Base-by-base conservation (phyloP, 1,284 basidiomycete species). In the Trametes sp. region DNA sequence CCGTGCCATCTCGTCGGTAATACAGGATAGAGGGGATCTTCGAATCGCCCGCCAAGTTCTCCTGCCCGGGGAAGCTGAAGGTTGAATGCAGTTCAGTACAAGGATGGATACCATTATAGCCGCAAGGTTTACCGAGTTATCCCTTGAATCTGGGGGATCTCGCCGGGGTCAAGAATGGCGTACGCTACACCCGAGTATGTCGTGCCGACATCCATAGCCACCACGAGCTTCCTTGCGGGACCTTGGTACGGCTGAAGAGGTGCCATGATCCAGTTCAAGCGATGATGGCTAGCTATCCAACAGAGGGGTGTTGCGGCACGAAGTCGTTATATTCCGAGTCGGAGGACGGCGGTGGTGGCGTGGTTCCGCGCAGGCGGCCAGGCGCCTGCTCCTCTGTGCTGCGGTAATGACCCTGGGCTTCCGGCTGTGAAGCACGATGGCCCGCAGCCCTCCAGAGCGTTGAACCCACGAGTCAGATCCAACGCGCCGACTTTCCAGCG, bases 1-100 rank as follows among this genome's bases (percentile, higher is more conserved):
- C 77, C 0, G 68, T 71, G 0, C 85, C 85, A 8, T 74, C 64
- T 23, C 70, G 68, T 66, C 83, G 81, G 66, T 88, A 88, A 66
- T 80, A 86, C 19, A 87, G 72, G 33, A 86, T 75, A 0, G 84
- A 82, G 4, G 86, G 86, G 41, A 87, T 84, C 72, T 87, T 87
- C 9, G 79, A 82, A 54, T 62, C 57, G 11, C 61, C 64, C 73
- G 19, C 80, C 73, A 24, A 73, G 72, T 28, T 74, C 73, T 79
- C 76, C 59, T 82, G 79, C 0, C 77, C 79, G 16, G 80, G 80
- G 56, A 77, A 81, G 46, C 82, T 82, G n/a, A n/a, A n/a, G n/a
- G n/a, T n/a, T n/a, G n/a, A n/a, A n/a, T n/a, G n/a, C n/a, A n/a
- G n/a, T n/a, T n/a, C n/a, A n/a, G n/a, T n/a, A n/a, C n/a, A n/a